phyloP scores from a whole-genome alignment of 2,329 filamentous ascomycete species.

The Penicillium brasilianum region DNA sequence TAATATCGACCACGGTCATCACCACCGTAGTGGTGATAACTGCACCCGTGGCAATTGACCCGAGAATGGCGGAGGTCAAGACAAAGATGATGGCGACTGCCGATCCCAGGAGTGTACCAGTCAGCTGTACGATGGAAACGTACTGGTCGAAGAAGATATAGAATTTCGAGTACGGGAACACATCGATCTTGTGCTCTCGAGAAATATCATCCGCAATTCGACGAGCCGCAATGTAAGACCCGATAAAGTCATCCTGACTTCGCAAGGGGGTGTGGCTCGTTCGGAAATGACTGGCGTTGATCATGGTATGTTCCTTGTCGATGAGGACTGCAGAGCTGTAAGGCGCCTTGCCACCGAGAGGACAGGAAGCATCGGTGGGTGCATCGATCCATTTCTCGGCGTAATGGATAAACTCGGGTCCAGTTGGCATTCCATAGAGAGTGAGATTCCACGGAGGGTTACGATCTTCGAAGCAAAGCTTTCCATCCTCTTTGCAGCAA shows the following conservation, averaged over 20 bases:
- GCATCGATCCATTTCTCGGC: conserved; percentile 79
- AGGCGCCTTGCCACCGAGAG: conserved; percentile 83
- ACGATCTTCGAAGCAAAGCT: conserved; percentile 78
- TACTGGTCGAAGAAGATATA: conserved; percentile 99
- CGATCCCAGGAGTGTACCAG: conserved; percentile 77
- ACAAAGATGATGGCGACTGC: conserved; percentile 85
- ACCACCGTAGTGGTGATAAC: conserved; percentile 85
- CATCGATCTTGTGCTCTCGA: conserved; percentile 71
- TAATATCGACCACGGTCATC: conserved; percentile 94
- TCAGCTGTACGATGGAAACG: conserved; percentile 78
- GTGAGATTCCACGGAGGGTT: conserved; percentile 87
- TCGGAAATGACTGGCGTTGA: conserved; percentile 87
- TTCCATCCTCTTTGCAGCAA: conserved; percentile 72
- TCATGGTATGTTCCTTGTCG: conserved; percentile 67
- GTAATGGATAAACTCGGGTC: conserved; percentile 87
- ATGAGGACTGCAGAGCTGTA: conserved; percentile 86
- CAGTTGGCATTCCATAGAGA: conserved; percentile 88
- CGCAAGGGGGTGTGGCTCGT: conserved; percentile 85
- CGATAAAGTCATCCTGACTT: conserved; percentile 90
- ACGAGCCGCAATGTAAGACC: conserved; percentile 84
- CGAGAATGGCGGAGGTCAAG: conserved; percentile 79
- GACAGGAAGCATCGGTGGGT: conserved; percentile 81
- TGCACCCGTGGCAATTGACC: conserved; percentile 78
- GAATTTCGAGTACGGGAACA: conserved; percentile 97
- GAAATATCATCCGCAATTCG: conserved; percentile 82